Base-by-base conservation (phyloP, 805 yeast genomes). In the Cyberlindnera mississippiensis region DNA sequence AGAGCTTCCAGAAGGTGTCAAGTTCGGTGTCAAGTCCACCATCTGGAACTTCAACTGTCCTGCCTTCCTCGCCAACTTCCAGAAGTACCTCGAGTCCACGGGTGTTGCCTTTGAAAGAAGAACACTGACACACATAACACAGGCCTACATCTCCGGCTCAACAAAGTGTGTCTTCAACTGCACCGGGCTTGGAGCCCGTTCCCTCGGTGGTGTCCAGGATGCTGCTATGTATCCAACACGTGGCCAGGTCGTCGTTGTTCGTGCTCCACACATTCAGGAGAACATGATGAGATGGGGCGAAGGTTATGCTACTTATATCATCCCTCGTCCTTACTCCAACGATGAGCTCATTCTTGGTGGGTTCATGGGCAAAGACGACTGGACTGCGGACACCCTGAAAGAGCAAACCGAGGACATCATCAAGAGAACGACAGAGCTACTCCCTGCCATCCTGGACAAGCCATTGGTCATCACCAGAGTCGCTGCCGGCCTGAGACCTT, bases 31-130 rank as follows among this genome's bases (percentile, higher is more conserved):
- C 37, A 55, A 55, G 4, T 62, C 74, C 58, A 64, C 66, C 13
- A 70, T 87, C 3, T 82, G 83, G 82, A 79, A 79, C 56, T 83
- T 85, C 70, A 80, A 82, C 59, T 75, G 88, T 52, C 90, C 91
- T 1, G 61, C 67, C 34, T 81, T 82, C 55, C 60, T 84, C 31
- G 56, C 59, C 33, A 72, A 68, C 40, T 60, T 85, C 42, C 61
- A 69, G 41, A 47, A 53, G 2, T 72, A 74, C 48, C 62, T 84
- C 40, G 60, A 59, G 28, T 33, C 56, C 4, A 46, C 55, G 26
- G 87, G 87, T 1, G 81, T 82, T n/a, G 53, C 45, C 1, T 78
- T 82, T 45, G 45, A 59, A 7, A 70, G 78, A 45, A 54, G 60
- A 24, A 72, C 67, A 19, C 48, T 84, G 20, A 54, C 67, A 2